These are phyloP conservation scores for Thoreauomyces humboldtii DNA, from an alignment of 192 early-diverging fungal genomes.

Conservation along the genomic window DNA sequence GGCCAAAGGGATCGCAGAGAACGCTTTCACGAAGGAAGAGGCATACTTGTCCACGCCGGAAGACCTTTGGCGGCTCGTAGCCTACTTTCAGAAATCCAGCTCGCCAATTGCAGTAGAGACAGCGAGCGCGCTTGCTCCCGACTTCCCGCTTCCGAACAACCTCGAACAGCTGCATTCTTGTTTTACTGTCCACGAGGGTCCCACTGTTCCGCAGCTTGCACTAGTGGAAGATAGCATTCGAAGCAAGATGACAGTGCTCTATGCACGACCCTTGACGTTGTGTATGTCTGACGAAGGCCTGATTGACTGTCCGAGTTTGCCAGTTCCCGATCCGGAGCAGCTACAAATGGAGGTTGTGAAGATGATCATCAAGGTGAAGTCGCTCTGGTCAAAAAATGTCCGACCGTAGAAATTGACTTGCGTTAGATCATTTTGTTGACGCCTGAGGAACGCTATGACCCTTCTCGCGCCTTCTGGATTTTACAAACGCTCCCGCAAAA, in stretches of 20 bases:
- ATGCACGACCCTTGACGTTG: conserved; percentile 16
- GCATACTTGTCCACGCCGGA: background rate
- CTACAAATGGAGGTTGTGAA: conserved; percentile 15
- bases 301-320: background rate
- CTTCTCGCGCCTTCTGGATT: conserved; percentile 30
- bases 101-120: background rate
- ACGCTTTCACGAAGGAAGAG: conserved; percentile 7
- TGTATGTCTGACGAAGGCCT: conserved; percentile 1
- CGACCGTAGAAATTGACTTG: too few relatives aligned
- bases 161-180: background rate
- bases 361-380: too few relatives aligned
- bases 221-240: conserved; percentile 23
- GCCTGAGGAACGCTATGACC: conserved; percentile 32
- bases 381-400: too few relatives aligned
- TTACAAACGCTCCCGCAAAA: conserved; percentile 22
- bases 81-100: conserved; percentile 6
- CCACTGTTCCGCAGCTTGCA: background rate
- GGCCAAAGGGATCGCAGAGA: conserved; percentile 18
- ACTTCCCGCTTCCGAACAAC: background rate
- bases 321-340: background rate
- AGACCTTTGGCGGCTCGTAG: conserved; percentile 8
- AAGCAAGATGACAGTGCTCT: conserved; percentile 35
- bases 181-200: too few relatives aligned
- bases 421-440: conserved; percentile 38
- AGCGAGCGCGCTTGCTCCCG: background rate